These are phyloP conservation scores for Tulasnella sp. DNA, from an alignment of 768 basidiomycete species.

Conservation along the genomic window DNA sequence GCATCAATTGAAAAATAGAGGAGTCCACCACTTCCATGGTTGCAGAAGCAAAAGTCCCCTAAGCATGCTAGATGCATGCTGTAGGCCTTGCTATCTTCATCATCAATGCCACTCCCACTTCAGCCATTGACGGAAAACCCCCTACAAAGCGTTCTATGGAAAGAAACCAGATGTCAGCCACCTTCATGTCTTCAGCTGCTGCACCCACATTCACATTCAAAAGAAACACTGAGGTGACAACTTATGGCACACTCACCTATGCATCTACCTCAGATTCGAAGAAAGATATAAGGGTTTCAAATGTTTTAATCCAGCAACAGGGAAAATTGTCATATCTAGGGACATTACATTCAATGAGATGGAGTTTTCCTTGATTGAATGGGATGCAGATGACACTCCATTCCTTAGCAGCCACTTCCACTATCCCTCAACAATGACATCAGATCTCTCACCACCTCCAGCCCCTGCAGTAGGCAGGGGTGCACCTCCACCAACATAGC, in stretches of 20 bases:
- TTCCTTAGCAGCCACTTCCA: neutral
- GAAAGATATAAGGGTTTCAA: conserved; percentile 28
- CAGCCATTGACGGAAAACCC: too few species aligned
- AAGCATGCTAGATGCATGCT: neutral
- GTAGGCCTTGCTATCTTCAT: too few species aligned
- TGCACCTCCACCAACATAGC: neutral
- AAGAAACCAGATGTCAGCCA: neutral
- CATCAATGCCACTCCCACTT: too few species aligned
- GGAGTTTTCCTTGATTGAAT: too few species aligned
- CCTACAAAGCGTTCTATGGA: too few species aligned
- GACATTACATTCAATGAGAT: too few species aligned
- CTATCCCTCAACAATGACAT: neutral
- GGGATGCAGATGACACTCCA: too few species aligned
- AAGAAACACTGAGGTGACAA: conserved; percentile 16
- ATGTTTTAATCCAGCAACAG: conserved; percentile 23
- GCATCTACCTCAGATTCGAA: too few species aligned
- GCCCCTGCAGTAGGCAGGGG: too few species aligned
- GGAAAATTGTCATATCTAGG: too few species aligned
- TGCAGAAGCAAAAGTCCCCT: neutral
- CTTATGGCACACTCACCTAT: too few species aligned
- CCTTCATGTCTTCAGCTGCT: neutral
- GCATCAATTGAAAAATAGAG: neutral
- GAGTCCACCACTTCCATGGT: neutral
- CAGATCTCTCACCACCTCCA: neutral
- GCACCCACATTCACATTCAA: neutral